These are phyloP conservation scores for Penicillium sclerotiorum DNA, from an alignment of 2,329 filamentous ascomycete genomes.

Conservation along the genomic window DNA sequence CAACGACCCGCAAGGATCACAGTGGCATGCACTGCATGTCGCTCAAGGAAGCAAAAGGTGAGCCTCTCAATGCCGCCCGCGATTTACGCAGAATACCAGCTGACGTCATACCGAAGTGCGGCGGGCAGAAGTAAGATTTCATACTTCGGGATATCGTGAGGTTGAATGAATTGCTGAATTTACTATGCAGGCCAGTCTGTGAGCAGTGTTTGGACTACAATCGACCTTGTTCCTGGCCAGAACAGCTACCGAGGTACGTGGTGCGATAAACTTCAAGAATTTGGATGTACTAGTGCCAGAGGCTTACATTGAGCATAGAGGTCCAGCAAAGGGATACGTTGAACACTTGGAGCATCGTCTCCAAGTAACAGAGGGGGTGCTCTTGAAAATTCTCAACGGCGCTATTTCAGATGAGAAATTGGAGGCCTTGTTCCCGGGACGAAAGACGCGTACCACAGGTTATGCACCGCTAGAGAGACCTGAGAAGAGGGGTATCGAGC, in stretches of 20 bases:
- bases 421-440: slow-evolving; percentile 22
- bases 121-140: slow-evolving; percentile 38
- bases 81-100: background rate
- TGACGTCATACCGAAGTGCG: slow-evolving; percentile 34
- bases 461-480: slow-evolving; percentile 26
- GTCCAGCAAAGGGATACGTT: slow-evolving; percentile 51
- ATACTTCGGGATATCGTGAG: slow-evolving; percentile 31
- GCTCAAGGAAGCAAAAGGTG: slow-evolving; percentile 48
- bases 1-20: slow-evolving; percentile 42
- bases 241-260: slow-evolving; percentile 40
- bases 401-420: slow-evolving; percentile 35
- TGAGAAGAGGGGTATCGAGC: slow-evolving; percentile 38
- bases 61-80: background rate
- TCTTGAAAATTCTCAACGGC: slow-evolving; percentile 42
- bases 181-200: slow-evolving; percentile 35
- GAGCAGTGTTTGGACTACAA: slow-evolving; percentile 38
- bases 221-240: slow-evolving; percentile 42
- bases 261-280: no score
- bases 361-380: slow-evolving; percentile 44
- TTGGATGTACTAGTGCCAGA: background rate
- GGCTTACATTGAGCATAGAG: slow-evolving; percentile 30
- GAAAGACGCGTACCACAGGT: slow-evolving; percentile 5
- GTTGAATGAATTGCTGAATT: slow-evolving; percentile 37
- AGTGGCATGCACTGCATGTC: slow-evolving; percentile 45
- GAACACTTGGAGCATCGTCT: slow-evolving; percentile 49